These are phyloP conservation scores for Fusarium protoensiforme DNA, from an alignment of 2,329 filamentous ascomycete genomes.

Conservation along the genomic window DNA sequence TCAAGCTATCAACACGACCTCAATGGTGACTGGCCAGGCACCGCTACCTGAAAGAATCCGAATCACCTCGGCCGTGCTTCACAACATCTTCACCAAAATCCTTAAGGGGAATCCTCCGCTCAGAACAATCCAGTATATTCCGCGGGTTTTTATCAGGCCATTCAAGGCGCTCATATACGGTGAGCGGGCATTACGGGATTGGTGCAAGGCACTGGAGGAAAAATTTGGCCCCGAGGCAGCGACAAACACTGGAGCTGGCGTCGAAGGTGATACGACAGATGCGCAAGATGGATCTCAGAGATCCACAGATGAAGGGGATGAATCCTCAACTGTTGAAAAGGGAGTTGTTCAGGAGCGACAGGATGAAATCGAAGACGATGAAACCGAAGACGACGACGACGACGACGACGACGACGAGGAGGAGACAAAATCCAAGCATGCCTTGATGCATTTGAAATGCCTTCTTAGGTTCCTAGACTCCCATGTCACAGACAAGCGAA, in stretches of 20 bases:
- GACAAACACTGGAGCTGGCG: neutral
- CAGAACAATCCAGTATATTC: no score
- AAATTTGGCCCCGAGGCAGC: neutral
- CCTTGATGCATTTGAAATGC: neutral
- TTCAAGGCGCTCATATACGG: neutral
- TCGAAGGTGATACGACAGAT: neutral
- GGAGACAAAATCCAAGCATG: neutral
- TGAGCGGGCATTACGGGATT: neutral
- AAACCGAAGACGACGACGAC: neutral
- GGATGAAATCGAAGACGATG: neutral
- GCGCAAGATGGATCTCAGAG: no score
- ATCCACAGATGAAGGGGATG: no score
- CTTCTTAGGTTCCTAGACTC: neutral
- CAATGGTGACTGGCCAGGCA: neutral
- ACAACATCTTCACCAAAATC: neutral
- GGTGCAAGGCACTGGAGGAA: neutral
- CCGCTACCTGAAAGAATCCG: neutral
- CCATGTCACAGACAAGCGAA: neutral
- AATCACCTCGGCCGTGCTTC: neutral
- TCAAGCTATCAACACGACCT: neutral
- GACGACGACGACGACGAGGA: neutral
- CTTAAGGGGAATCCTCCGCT: neutral
- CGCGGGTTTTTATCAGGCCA: neutral
- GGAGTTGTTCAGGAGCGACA: no score
- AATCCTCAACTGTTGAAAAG: no score